phyloP scores from a whole-genome alignment of 352 stramenopile species.

The Hyaloperonospora arabidopsidis region DNA sequence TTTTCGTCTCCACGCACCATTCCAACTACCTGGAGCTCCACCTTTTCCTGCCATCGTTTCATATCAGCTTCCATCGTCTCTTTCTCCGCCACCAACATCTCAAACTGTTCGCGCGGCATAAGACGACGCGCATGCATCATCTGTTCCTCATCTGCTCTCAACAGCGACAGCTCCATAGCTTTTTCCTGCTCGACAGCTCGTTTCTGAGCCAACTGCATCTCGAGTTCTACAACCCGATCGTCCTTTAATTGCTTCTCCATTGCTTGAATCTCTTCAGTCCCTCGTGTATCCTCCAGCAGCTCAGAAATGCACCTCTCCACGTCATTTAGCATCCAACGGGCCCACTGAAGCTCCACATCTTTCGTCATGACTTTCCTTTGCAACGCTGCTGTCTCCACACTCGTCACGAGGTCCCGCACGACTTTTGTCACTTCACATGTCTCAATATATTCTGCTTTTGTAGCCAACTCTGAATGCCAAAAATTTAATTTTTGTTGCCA shows the following conservation, averaged over 20 bases:
- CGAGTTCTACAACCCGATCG: constrained; percentile 44
- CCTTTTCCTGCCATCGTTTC: constrained; percentile 14
- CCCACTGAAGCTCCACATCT: constrained; percentile 16
- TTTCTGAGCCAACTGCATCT: constrained; percentile 42
- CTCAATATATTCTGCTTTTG: constrained; percentile 18
- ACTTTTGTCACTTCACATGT: constrained; percentile 26
- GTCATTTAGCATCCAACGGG: constrained; percentile 17
- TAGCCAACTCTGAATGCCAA: constrained; percentile 16
- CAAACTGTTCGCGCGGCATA: constrained; percentile 21
- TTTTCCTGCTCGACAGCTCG: constrained; percentile 32
- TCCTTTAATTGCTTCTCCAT: constrained; percentile 46
- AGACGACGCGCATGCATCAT: constrained; percentile 20
- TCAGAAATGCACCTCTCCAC: constrained; percentile 12
- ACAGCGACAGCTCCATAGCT: constrained; percentile 30
- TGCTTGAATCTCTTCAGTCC: constrained; percentile 35
- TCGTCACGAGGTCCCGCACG: constrained; percentile 30
- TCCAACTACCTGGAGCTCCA: constrained; percentile 11
- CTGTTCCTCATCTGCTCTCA: constrained; percentile 29
- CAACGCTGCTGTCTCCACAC: constrained; percentile 25
- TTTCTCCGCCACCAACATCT: constrained; percentile 19
- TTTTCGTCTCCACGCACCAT: constrained; percentile 23
- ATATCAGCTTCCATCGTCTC: constrained; percentile 17
- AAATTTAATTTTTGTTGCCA: constrained; percentile 25
- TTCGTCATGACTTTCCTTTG: constrained; percentile 3
- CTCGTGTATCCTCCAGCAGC: constrained; percentile 11